Percentiles rank a stretch among this genome's conserved stretches.
Evolutionary conservation across 495 filamentous ascomycete genomes (phyloP).

Genomic region (Cercophora newfieldiana): DNA sequence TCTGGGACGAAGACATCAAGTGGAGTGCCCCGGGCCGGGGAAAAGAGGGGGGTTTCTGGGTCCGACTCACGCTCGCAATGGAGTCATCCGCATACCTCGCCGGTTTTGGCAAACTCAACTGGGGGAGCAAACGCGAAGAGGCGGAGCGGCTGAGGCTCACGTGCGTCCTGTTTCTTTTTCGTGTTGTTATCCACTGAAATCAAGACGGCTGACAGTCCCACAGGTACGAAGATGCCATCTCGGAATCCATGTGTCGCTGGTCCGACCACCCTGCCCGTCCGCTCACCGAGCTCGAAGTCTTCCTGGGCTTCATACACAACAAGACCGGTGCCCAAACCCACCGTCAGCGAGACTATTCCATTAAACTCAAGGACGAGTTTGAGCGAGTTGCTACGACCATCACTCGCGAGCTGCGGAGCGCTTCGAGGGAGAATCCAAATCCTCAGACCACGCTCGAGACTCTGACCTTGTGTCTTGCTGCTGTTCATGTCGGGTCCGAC

Average conservation of each 20-base stretch:
- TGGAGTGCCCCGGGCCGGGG: too few species aligned
- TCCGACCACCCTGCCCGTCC: constrained; percentile 57
- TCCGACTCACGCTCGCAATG: constrained; percentile 49
- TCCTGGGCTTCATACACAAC: constrained; percentile 71
- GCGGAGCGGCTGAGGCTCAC: constrained; percentile 55
- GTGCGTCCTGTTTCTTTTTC: constrained; percentile 39
- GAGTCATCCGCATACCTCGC: constrained; percentile 22
- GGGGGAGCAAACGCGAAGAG: constrained; percentile 36
- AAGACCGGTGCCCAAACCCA: constrained; percentile 58
- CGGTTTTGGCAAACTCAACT: constrained; percentile 24
- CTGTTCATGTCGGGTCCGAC: constrained; percentile 33
- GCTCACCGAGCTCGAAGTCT: constrained; percentile 73
- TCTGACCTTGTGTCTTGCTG: constrained; percentile 45
- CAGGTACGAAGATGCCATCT: constrained; percentile 67
- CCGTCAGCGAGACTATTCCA: constrained; percentile 63
- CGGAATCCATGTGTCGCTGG: constrained; percentile 56
- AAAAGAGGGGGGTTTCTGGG: constrained; percentile 38
- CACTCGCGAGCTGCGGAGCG: constrained; percentile 40
- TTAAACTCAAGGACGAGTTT: constrained; percentile 62
- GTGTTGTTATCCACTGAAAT: too few species aligned
- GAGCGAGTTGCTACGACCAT: constrained; percentile 51
- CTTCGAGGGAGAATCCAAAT: background rate
- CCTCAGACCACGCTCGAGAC: constrained; percentile 11
- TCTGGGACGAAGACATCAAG: constrained; percentile 54
- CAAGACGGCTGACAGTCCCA: constrained; percentile 1